Evolutionary conservation across 78 protist genomes (phyloP), one percentile per base, ranked within the genome.

Genomic region (Protostelium mycophagum): DNA sequence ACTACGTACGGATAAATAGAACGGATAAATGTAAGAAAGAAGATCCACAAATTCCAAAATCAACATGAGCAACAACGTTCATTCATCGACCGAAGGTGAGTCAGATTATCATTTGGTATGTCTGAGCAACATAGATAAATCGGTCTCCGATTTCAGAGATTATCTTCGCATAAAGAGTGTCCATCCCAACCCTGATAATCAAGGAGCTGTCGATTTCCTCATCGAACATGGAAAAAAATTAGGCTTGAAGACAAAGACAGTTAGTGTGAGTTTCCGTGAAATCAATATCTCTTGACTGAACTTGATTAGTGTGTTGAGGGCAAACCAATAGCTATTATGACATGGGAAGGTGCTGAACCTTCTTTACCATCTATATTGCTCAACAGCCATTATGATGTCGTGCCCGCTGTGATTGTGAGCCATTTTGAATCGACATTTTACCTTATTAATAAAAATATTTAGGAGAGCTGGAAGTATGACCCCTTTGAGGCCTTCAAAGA

Each of bases 321-420:
- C 0, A 63, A 39, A 85, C 96, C 96, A 36, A 73, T 94, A 38
- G 91, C 90, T 16, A 28, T 95, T 28, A 83, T 95, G 91, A 89
- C 88, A 34, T 63, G 88, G 91, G 73, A 31, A 1, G 98, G 98
- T 35, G 10, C 28, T 16, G 95, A 95, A 25, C 94, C 96, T 31
- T 1, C n/a, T 31, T 90, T 91, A 39, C 92, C 93, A 34, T 9
- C 95, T 28, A 86, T 97, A 34, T 83, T 92, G 37, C 87, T 97
- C 83, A 96, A 97, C 91, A 87, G 94, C 28, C 98, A 97, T 94
- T 93, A 88, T 16, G 98, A 95, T 89, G 98, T 96, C 37, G 98
- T 97, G 84, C 97, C 97, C 34, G 97, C 91, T 31, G 91, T 89
- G 31, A 34, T 0, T 10, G 73, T 51, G 73, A 51, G 5, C 73